Percentiles rank a stretch among this genome's conserved stretches.
These are phyloP conservation scores for Lecanicillium sp. DNA, from an alignment of 2,329 filamentous ascomycete genomes.

Conservation along the genomic window DNA sequence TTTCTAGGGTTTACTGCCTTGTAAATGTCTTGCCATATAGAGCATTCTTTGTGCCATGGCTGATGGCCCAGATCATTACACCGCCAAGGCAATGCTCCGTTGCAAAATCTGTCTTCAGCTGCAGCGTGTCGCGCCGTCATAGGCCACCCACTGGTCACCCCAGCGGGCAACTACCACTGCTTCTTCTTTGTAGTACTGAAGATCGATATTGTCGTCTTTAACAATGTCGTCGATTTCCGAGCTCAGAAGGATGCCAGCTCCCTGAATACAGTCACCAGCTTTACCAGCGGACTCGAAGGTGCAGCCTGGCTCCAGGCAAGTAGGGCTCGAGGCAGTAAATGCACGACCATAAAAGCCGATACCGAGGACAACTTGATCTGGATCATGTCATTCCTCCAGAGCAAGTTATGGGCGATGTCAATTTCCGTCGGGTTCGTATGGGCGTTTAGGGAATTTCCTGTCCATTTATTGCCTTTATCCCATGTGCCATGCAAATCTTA, in stretches of 20 bases:
- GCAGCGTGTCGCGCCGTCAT: constrained; percentile 22
- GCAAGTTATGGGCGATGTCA: constrained; percentile 27
- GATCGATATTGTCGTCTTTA: constrained; percentile 3
- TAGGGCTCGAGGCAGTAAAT: constrained; percentile 8
- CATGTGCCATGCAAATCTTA: too few relatives aligned
- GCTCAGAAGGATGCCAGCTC: constrained; percentile 14
- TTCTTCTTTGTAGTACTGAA: constrained; percentile 13
- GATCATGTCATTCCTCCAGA: constrained; percentile 36
- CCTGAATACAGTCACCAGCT: constrained; percentile 12
- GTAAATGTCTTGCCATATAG: background rate
- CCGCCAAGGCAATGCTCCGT: constrained; percentile 17
- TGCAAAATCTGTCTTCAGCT: constrained; percentile 18
- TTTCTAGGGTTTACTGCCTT: background rate
- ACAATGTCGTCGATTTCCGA: constrained; percentile 19
- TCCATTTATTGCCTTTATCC: constrained; percentile 18
- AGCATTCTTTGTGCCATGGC: constrained; percentile 2
- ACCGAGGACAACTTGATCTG: constrained; percentile 33
- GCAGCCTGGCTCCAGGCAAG: constrained; percentile 17
- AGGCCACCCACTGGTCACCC: constrained; percentile 21
- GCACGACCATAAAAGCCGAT: constrained; percentile 32
- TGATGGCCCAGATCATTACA: constrained; percentile 16
- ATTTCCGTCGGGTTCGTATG: constrained; percentile 42
- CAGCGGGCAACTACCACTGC: constrained; percentile 19
- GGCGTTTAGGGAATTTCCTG: constrained; percentile 22
- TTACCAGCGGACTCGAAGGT: constrained; percentile 11